phyloP scores from a whole-genome alignment of 768 basidiomycete genomes.

The Trametes meyenii region DNA sequence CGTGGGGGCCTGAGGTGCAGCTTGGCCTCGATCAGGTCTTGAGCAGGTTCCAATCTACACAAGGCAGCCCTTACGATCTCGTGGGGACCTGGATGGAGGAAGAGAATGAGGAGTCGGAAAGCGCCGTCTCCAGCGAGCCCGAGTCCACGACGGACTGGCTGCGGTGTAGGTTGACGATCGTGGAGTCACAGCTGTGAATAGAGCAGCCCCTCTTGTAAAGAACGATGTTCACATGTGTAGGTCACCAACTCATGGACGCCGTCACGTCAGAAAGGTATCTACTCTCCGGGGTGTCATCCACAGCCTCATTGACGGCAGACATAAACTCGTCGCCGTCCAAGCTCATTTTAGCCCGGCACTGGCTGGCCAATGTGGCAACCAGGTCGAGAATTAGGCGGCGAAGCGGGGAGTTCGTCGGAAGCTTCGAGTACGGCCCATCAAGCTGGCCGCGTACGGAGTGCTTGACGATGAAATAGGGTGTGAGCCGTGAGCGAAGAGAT shows the following conservation, averaged over 20 bases:
- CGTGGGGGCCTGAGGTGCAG: background rate
- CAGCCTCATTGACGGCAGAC: constrained; percentile 26
- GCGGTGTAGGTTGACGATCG: too few species aligned
- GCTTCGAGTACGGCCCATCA: constrained; percentile 74
- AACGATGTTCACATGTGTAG: too few species aligned
- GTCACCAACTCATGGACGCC: background rate
- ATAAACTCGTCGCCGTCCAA: constrained; percentile 17
- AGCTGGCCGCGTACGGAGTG: constrained; percentile 78
- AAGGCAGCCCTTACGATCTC: background rate
- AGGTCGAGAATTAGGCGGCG: constrained; percentile 69
- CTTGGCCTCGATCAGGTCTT: background rate
- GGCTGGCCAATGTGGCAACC: constrained; percentile 39
- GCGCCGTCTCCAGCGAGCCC: too few species aligned
- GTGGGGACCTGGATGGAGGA: too few species aligned
- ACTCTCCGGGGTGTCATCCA: constrained; percentile 23
- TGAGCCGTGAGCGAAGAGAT: constrained; percentile 59
- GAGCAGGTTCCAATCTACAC: background rate
- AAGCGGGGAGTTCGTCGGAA: constrained; percentile 49
- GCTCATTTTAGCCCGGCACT: constrained; percentile 7
- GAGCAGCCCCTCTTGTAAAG: background rate
- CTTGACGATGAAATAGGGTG: constrained; percentile 78
- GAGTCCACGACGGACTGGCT: too few species aligned
- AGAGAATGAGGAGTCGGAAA: too few species aligned
- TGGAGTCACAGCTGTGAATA: background rate
- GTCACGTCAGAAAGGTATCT: constrained; percentile 24